A percentile compares a stretch with the other conserved stretches of the same genome.
Evolutionary conservation across 169 alveolate genomes (phyloP).

Genomic region (Plasmodium vivax): DNA sequence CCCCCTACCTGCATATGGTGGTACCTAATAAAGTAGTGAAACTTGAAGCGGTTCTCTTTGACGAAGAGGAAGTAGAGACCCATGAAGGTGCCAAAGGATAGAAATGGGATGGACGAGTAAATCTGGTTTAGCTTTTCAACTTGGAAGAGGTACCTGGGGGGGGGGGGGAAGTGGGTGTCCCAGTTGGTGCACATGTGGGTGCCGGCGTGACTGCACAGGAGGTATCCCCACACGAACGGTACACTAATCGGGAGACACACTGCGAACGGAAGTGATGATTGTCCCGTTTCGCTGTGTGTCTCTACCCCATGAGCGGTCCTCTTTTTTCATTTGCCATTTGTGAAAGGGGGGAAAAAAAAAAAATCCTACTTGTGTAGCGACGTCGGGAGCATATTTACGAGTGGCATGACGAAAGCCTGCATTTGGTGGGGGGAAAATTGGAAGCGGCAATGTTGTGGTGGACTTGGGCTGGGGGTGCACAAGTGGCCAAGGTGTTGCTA

Average conservation of each 20-base stretch:
- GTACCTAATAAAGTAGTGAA: constrained; percentile 57
- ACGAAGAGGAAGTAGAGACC: constrained; percentile 63
- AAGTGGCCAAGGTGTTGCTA: neutral
- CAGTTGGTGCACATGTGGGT: neutral
- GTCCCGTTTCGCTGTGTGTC: neutral
- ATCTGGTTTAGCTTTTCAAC: constrained; percentile 50
- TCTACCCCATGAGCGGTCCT: neutral
- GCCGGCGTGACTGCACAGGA: neutral
- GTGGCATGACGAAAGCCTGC: constrained; percentile 69
- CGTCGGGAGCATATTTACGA: constrained; percentile 41
- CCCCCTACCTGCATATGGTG: constrained; percentile 66
- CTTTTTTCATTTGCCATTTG: neutral
- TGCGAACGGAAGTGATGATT: neutral
- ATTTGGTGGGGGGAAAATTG: neutral
- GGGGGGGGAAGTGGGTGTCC: neutral
- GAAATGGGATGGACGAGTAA: constrained; percentile 54
- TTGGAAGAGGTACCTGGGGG: constrained; percentile 33
- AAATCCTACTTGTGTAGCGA: constrained; percentile 61
- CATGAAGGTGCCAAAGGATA: constrained; percentile 67
- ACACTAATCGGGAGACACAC: neutral
- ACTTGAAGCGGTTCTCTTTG: constrained; percentile 63
- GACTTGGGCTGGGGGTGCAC: neutral
- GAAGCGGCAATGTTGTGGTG: neutral
- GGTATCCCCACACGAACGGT: neutral
- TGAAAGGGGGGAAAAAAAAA: neutral